Evolutionary conservation across 148 eudicot species (phyloP).

Genomic region (Nyssa sinensis): DNA sequence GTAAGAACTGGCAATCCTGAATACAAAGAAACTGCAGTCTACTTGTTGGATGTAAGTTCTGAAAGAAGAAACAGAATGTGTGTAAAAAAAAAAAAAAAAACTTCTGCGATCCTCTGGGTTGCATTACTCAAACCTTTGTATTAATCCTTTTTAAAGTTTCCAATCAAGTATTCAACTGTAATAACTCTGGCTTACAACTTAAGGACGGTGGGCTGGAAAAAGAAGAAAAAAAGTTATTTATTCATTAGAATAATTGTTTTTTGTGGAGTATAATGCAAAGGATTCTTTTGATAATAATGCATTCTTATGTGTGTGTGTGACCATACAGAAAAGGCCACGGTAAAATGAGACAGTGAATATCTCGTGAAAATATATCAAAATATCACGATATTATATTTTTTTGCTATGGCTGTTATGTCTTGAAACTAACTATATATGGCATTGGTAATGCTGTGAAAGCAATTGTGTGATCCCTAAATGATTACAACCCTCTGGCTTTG

Average conservation of each 20-base stretch:
- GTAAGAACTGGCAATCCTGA: background rate
- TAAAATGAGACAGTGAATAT: background rate
- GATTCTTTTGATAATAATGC: no score
- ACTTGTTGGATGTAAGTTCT: slow-evolving; percentile 2
- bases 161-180: background rate
- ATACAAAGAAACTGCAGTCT: slow-evolving; percentile 11
- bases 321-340: background rate
- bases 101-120: background rate
- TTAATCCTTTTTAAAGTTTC: background rate
- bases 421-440: slow-evolving; percentile 3
- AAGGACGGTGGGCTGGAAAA: background rate
- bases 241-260: no score
- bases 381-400: background rate
- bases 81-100: background rate
- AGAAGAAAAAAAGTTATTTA: background rate
- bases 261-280: no score
- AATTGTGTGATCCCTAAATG: slow-evolving; percentile 24
- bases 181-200: background rate
- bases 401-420: background rate
- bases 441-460: slow-evolving; percentile 21
- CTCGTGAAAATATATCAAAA: background rate
- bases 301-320: no score
- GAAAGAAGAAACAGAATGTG: background rate
- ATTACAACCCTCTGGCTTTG: slow-evolving; percentile 13
- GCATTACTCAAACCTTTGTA: background rate